phyloP scores from a whole-genome alignment of 805 yeast species.

The Metschnikowia matae region DNA sequence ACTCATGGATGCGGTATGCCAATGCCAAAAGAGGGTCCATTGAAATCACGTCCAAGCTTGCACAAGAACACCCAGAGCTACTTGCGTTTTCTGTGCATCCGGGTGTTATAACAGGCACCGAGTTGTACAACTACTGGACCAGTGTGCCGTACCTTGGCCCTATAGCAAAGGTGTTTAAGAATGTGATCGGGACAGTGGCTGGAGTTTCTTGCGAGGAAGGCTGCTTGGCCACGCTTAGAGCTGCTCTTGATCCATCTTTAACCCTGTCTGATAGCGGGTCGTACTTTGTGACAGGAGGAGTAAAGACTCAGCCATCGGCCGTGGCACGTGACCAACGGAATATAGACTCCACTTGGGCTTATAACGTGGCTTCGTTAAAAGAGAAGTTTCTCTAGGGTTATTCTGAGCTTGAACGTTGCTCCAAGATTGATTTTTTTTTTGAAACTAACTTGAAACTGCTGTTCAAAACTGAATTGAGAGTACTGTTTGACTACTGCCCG shows the following conservation, averaged over 20 bases:
- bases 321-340: constrained; percentile 22
- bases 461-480: too few relatives aligned
- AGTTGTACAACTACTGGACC: constrained; percentile 29
- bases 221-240: constrained; percentile 28
- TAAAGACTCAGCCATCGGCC: constrained; percentile 18
- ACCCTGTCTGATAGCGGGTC: constrained; percentile 25
- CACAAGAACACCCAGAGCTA: constrained; percentile 27
- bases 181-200: constrained; percentile 13
- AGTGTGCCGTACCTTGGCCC: constrained; percentile 23
- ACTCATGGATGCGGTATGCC: constrained; percentile 34
- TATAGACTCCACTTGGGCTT: constrained; percentile 27
- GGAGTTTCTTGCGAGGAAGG: constrained; percentile 36
- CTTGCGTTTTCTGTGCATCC: constrained; percentile 37
- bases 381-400: constrained; percentile 14
- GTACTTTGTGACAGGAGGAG: constrained; percentile 33
- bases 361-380: constrained; percentile 22
- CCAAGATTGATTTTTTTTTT: too few relatives aligned
- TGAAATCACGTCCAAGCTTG: constrained; percentile 27
- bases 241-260: constrained; percentile 28
- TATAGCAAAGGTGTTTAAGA: constrained; percentile 15
- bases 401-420: too few relatives aligned
- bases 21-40: constrained; percentile 32
- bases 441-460: too few relatives aligned
- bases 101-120: constrained; percentile 34
- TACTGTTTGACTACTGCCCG: too few relatives aligned